Evolutionary conservation across 345 rosid genomes (phyloP).

Genomic region (Salix koriyanagi): DNA sequence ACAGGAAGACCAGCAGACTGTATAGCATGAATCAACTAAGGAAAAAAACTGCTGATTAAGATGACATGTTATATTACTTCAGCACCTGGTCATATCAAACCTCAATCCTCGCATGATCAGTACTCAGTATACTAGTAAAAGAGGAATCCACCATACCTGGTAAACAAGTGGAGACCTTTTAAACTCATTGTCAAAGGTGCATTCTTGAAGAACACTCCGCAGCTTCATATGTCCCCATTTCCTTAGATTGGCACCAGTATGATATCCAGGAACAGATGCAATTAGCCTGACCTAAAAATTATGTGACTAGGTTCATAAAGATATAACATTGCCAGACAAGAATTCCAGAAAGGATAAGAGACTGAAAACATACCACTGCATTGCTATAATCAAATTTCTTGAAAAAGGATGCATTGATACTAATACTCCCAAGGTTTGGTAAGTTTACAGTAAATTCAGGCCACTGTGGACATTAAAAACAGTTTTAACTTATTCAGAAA

Average conservation of each 20-base stretch:
- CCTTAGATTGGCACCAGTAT: slow-evolving; percentile 62
- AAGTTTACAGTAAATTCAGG: slow-evolving; percentile 64
- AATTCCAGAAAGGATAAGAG: not conserved
- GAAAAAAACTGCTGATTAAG: not conserved
- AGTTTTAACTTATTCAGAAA: not conserved
- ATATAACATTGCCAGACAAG: not conserved
- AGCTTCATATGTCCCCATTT: slow-evolving; percentile 98
- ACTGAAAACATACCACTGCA: slow-evolving; percentile 46
- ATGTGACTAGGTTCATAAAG: not conserved
- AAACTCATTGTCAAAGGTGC: slow-evolving; percentile 68
- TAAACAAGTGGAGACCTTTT: slow-evolving; percentile 74
- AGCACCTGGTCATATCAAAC: not conserved
- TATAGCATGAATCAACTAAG: not conserved
- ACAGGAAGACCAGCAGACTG: no score
- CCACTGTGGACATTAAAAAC: slow-evolving; percentile 46
- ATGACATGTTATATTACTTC: not conserved
- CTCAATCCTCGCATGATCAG: not conserved
- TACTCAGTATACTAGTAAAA: not conserved
- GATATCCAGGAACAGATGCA: slow-evolving; percentile 96
- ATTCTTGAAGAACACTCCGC: slow-evolving; percentile 61
- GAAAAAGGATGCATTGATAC: slow-evolving; percentile 72
- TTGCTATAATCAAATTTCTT: slow-evolving; percentile 67
- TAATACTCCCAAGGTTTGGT: slow-evolving; percentile 54
- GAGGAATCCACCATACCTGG: slow-evolving; percentile 47
- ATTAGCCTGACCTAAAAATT: slow-evolving; percentile 65